These are phyloP conservation scores for Sporothrix curviconia DNA, from an alignment of 2,329 filamentous ascomycete species.

Conservation along the genomic window DNA sequence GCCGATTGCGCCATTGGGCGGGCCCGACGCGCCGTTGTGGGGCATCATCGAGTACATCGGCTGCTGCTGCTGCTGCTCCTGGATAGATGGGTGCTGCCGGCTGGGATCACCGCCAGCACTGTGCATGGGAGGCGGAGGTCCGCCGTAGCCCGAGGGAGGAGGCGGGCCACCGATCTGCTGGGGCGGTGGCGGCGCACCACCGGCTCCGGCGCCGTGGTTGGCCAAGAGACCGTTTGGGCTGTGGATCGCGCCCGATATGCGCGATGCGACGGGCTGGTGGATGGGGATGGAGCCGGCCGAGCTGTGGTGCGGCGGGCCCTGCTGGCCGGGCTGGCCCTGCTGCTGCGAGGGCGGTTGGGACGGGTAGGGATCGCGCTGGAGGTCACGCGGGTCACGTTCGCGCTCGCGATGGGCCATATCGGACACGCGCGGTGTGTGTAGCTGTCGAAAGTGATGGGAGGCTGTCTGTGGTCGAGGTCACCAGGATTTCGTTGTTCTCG, in stretches of 20 bases:
- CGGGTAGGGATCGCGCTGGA: conserved; percentile 53
- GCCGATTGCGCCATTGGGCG: conserved; percentile 47
- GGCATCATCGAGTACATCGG: conserved; percentile 53
- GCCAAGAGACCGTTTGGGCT: conserved; percentile 84
- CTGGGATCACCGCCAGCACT: conserved; percentile 42
- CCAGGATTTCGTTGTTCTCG: no score
- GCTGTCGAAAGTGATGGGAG: conserved; percentile 25
- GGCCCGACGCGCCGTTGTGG: conserved; percentile 37
- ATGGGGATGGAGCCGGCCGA: conserved; percentile 83
- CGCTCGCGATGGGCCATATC: conserved; percentile 41
- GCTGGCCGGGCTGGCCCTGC: conserved; percentile 34
- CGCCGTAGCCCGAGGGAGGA: conserved; percentile 47
- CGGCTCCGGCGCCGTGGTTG: conserved; percentile 49
- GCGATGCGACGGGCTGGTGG: conserved; percentile 85
- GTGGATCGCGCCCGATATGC: conserved; percentile 75
- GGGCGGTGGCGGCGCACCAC: conserved; percentile 34
- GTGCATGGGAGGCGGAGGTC: conserved; percentile 34
- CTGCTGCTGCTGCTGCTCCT: conserved; percentile 15
- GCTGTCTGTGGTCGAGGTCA: no score
- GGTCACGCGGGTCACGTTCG: conserved; percentile 61
- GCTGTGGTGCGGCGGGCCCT: conserved; percentile 69
- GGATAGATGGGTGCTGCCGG: conserved; percentile 14
- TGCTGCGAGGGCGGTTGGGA: conserved; percentile 13
- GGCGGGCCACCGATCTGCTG: conserved; percentile 38
- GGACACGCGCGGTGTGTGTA: conserved; percentile 18